phyloP scores from a whole-genome alignment of 2,329 filamentous ascomycete genomes.

The Passalora sequoiae region DNA sequence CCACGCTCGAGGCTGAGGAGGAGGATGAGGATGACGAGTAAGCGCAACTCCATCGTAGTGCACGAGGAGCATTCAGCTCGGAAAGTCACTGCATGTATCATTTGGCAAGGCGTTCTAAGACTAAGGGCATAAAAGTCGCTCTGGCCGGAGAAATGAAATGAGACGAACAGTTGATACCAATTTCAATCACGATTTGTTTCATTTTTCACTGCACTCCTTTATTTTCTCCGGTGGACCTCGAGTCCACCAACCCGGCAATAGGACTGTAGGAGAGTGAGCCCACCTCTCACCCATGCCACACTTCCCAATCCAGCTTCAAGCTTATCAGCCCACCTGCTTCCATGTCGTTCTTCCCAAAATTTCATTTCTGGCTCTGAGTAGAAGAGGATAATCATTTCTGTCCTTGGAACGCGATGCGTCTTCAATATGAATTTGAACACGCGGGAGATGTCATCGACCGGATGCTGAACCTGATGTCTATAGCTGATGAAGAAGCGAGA shows the following conservation, averaged over 20 bases:
- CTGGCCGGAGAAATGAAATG: conserved; percentile 18
- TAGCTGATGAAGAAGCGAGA: not conserved
- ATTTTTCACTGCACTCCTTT: conserved; percentile 7
- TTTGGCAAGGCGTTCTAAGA: conserved; percentile 17
- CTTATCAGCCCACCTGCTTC: conserved; percentile 2
- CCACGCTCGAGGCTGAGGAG: conserved; percentile 48
- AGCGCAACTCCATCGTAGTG: conserved; percentile 4
- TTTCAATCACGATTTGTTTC: conserved; percentile 6
- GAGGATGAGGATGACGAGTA: conserved; percentile 42
- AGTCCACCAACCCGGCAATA: not conserved
- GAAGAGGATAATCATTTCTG: no score
- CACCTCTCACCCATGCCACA: not conserved
- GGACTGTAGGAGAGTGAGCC: no score
- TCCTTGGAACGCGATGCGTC: no score
- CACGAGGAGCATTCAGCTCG: conserved; percentile 9
- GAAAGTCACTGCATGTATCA: conserved; percentile 16
- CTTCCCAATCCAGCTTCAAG: not conserved
- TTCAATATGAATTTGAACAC: not conserved
- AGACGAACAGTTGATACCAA: conserved; percentile 25
- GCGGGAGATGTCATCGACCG: not conserved
- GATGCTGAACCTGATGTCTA: conserved; percentile 1
- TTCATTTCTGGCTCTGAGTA: not conserved
- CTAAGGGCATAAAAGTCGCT: conserved; percentile 10
- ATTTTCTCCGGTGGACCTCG: not conserved
- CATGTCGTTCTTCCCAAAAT: not conserved